Conservation (phyloP, 148 eudicot species). For the Persicaria maculosa region DNA sequence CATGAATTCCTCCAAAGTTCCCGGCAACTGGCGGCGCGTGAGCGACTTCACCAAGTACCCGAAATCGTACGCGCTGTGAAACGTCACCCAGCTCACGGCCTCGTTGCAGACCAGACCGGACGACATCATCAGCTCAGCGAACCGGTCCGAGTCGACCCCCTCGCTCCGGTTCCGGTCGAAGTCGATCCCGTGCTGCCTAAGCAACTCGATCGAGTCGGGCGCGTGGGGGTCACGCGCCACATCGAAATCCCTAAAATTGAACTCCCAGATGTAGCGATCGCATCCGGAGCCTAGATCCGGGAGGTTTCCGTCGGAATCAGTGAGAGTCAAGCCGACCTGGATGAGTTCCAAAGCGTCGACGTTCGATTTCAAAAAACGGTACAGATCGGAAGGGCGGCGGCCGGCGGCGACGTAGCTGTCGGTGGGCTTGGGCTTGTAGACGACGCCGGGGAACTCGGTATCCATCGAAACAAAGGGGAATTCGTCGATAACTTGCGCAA, state of each 20-base stretch:
- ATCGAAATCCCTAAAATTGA: constrained; percentile 56
- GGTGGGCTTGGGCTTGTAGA: constrained; percentile 12
- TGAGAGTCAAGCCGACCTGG: constrained; percentile 64
- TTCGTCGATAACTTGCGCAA: constrained; percentile 4
- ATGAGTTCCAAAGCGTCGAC: constrained; percentile 44
- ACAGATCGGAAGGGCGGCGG: constrained; percentile 24
- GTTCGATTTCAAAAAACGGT: constrained; percentile 37
- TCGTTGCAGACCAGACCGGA: constrained; percentile 57
- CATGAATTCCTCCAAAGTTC: constrained; percentile 29
- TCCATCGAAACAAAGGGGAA: constrained; percentile 23
- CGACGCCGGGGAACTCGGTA: constrained; percentile 24
- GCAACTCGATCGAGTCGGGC: constrained; percentile 42
- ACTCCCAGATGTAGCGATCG: constrained; percentile 47
- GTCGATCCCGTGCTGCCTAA: constrained; percentile 45
- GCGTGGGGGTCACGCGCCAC: constrained; percentile 42
- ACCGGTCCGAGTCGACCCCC: constrained; percentile 37
- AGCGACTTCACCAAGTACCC: constrained; percentile 62
- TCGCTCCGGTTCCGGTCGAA: constrained; percentile 33
- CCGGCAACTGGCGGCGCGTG: constrained; percentile 47
- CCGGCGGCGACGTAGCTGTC: not conserved
- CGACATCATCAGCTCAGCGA: constrained; percentile 55
- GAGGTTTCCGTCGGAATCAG: constrained; percentile 46
- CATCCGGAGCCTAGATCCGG: constrained; percentile 26
- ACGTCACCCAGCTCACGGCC: constrained; percentile 59
- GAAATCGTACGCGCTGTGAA: constrained; percentile 72